Evolutionary conservation across 306 rosid genomes (phyloP), one percentile per base, ranked within the genome.

Genomic region (Medicago ruthenica): DNA sequence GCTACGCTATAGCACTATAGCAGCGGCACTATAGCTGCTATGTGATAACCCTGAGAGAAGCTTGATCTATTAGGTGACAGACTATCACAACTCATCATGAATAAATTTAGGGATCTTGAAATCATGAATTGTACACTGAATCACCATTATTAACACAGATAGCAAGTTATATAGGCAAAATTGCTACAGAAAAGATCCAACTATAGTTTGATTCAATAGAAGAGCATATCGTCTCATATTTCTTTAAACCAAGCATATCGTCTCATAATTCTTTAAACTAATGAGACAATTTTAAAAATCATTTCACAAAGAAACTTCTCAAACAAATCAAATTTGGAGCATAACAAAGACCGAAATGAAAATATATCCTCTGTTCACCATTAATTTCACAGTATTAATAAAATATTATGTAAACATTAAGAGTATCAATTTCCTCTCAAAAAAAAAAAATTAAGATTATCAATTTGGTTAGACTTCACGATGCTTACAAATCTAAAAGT

Each of bases 401-500:
- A 37, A 39, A 31, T 67, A 39, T 39, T 15, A 22, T 7, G 48
- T 8, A 66, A 57, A 48, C 24, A 40, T 53, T 0, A 27, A 27
- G 31, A 27, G 31, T 27, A 27, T 27, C 31, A 27, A 27, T 27
- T 27, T 27, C 31, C 31, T 27, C 31, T 27, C 31, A 27, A 27
- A 27, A 27, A 27, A n/a, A n/a, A 27, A 27, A 27, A 27, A 27
- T 27, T 20, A 24, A n/a, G 42, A 48, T 9, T 22, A 55, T 66
- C 62, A 70, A 55, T 34, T 70, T 53, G 15, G 71, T 71, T 44
- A 27, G 76, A 76, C 64, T 61, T 39, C 45, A 50, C 21, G 27
- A 41, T 63, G 71, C 74, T 55, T 64, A 47, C 17, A 45, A 68
- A 39, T 65, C 51, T 39, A 51, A 65, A 79, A 71, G 54, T 15